phyloP scores from a whole-genome alignment of 805 yeast species.

The Ogataea populi-albae region DNA sequence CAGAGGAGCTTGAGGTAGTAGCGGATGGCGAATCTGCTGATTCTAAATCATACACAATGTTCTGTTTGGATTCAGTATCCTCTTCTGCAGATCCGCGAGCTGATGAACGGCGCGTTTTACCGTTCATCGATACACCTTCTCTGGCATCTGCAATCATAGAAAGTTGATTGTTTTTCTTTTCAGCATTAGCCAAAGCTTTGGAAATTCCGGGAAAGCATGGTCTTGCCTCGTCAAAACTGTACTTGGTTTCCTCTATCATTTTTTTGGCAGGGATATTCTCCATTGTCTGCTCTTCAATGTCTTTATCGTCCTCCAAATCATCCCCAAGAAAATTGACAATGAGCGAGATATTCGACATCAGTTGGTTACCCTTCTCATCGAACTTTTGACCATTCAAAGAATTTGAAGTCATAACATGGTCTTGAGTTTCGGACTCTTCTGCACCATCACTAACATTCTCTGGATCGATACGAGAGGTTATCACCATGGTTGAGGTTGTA shows the following conservation, averaged over 20 bases:
- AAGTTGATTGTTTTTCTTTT: too few relatives aligned
- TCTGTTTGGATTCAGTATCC: constrained; percentile 1
- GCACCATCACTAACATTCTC: constrained; percentile 1
- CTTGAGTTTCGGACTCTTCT: constrained; percentile 2
- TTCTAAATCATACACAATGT: constrained; percentile 1
- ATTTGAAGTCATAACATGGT: constrained; percentile 1
- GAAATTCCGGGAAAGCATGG: constrained; percentile 29
- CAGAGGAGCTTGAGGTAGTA: not conserved
- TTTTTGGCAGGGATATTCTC: constrained; percentile 38
- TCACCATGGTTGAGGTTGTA: constrained; percentile 47
- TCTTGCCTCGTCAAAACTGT: constrained; percentile 13
- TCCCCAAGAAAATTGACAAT: constrained; percentile 62
- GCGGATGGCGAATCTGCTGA: not conserved
- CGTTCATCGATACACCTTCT: too few relatives aligned
- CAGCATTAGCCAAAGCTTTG: not conserved
- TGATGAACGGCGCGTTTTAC: too few relatives aligned
- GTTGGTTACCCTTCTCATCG: constrained; percentile 27
- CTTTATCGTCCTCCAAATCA: constrained; percentile 62
- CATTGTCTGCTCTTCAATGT: constrained; percentile 54
- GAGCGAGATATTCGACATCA: constrained; percentile 51
- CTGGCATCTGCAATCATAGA: too few relatives aligned
- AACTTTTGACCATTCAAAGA: constrained; percentile 11
- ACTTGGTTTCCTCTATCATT: constrained; percentile 22
- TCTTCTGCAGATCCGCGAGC: constrained; percentile 1
- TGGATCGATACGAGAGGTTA: constrained; percentile 25